Evolutionary conservation across 192 early-diverging fungal genomes (phyloP).

Genomic region (Gryganskiella cystojenkinii): DNA sequence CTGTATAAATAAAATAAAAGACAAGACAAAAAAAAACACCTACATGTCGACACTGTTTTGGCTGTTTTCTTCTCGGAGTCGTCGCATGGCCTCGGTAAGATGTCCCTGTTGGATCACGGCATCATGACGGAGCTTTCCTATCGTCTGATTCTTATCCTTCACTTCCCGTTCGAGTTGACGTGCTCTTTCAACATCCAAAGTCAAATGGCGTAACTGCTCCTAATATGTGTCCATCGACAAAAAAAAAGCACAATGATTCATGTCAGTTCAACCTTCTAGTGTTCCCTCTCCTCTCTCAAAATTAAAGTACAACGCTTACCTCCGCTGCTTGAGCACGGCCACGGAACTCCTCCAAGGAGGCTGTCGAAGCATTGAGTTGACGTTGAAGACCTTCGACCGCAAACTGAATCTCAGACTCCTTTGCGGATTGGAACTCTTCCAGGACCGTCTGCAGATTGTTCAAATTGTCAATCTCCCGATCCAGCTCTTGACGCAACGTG

Average conservation of each 20-base stretch:
- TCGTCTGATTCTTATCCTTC: slow-evolving; percentile 74
- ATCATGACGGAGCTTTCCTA: slow-evolving; percentile 84
- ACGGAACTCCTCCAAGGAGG: slow-evolving; percentile 66
- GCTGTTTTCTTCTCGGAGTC: slow-evolving; percentile 80
- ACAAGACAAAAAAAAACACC: slow-evolving; percentile 5
- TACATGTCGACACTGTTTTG: slow-evolving; percentile 84
- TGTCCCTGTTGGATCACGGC: slow-evolving; percentile 91
- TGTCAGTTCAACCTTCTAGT: slow-evolving; percentile 33
- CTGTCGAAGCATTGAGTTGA: slow-evolving; percentile 51
- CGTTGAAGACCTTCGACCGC: slow-evolving; percentile 68
- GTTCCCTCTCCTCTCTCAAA: slow-evolving; percentile 13
- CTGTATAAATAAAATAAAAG: not conserved
- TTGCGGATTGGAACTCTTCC: slow-evolving; percentile 86
- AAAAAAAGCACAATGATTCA: slow-evolving; percentile 2
- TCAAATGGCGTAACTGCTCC: slow-evolving; percentile 66
- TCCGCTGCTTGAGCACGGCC: slow-evolving; percentile 67
- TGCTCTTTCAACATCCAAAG: slow-evolving; percentile 59
- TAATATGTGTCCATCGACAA: no score
- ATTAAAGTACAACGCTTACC: slow-evolving; percentile 34
- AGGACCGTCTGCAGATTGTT: slow-evolving; percentile 88
- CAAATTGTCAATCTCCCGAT: slow-evolving; percentile 68
- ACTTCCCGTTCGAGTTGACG: slow-evolving; percentile 71
- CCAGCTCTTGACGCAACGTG: slow-evolving; percentile 57
- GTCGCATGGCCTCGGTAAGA: slow-evolving; percentile 90
- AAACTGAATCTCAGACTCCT: slow-evolving; percentile 66